phyloP scores from a whole-genome alignment of 805 yeast genomes.

The Lachancea fermentati region DNA sequence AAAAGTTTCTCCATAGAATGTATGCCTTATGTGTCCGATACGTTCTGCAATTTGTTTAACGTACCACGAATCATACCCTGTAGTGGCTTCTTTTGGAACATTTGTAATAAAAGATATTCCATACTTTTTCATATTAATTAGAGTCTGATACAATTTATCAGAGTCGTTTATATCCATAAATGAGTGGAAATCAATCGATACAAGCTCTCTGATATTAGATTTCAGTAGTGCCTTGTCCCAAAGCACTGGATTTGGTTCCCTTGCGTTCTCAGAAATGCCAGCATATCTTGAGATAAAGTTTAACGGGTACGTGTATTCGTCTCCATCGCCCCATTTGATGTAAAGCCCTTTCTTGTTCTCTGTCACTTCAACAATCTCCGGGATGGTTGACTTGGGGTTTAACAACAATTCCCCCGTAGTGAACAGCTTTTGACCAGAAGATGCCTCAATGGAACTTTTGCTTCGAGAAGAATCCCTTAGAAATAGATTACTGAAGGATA shows the following conservation, averaged over 20 bases:
- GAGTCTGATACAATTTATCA: slow-evolving; percentile 33
- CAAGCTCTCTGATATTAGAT: slow-evolving; percentile 23
- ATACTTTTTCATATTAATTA: slow-evolving; percentile 44
- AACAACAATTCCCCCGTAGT: slow-evolving; percentile 48
- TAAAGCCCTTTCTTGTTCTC: slow-evolving; percentile 31
- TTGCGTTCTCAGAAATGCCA: slow-evolving; percentile 29
- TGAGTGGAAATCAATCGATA: slow-evolving; percentile 34
- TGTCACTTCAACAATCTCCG: slow-evolving; percentile 34
- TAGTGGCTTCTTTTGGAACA: slow-evolving; percentile 40
- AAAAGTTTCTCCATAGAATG: slow-evolving; percentile 68
- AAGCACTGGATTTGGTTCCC: slow-evolving; percentile 27
- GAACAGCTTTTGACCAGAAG: slow-evolving; percentile 56
- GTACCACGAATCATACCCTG: slow-evolving; percentile 27
- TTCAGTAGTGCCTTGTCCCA: slow-evolving; percentile 37
- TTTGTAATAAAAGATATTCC: slow-evolving; percentile 55
- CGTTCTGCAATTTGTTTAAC: slow-evolving; percentile 44
- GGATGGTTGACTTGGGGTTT: slow-evolving; percentile 29
- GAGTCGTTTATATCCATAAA: slow-evolving; percentile 34
- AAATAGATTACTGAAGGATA: slow-evolving; percentile 46
- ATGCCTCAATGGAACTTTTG: slow-evolving; percentile 44
- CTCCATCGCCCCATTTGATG: slow-evolving; percentile 48
- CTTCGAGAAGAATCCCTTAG: slow-evolving; percentile 60
- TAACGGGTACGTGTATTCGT: slow-evolving; percentile 38
- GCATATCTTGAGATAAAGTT: slow-evolving; percentile 44
- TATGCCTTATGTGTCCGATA: slow-evolving; percentile 63